These are phyloP conservation scores for Candolleomyces eurysporus DNA, from an alignment of 768 basidiomycete genomes.

Conservation along the genomic window DNA sequence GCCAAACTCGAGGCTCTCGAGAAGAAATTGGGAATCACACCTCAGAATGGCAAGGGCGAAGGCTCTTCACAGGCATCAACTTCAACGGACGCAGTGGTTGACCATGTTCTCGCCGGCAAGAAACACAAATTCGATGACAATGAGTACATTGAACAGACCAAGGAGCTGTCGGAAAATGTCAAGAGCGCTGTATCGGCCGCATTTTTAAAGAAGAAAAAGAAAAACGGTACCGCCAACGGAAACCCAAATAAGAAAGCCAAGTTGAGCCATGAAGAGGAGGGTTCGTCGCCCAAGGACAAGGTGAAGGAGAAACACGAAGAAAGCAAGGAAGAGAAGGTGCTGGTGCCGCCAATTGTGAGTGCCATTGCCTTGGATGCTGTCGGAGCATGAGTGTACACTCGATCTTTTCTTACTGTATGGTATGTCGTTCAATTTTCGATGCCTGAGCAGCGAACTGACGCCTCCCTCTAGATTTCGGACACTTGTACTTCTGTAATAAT, in stretches of 20 bases:
- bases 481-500: too few relatives aligned
- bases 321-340: background rate
- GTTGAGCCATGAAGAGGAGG: background rate
- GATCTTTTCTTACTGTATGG: too few relatives aligned
- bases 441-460: too few relatives aligned
- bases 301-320: background rate
- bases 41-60: conserved; percentile 19
- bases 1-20: conserved; percentile 85
- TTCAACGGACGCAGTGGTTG: conserved; percentile 21
- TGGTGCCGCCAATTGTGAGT: background rate
- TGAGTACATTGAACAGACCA: conserved; percentile 87
- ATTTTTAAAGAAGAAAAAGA: conserved; percentile 22
- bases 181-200: conserved; percentile 84
- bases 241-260: conserved; percentile 9
- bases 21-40: conserved; percentile 72
- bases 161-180: conserved; percentile 87
- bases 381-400: background rate
- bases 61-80: conserved; percentile 6
- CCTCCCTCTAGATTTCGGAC: too few relatives aligned
- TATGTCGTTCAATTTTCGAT: too few relatives aligned
- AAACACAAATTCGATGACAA: conserved; percentile 92
- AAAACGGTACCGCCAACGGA: background rate
- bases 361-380: background rate
- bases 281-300: conserved; percentile 21
- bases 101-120: conserved; percentile 58